A percentile compares a stretch with the other conserved stretches of the same genome.
Conservation (phyloP, 1,139 yeast genomes). For the Yamadazyma trypodendri region DNA sequence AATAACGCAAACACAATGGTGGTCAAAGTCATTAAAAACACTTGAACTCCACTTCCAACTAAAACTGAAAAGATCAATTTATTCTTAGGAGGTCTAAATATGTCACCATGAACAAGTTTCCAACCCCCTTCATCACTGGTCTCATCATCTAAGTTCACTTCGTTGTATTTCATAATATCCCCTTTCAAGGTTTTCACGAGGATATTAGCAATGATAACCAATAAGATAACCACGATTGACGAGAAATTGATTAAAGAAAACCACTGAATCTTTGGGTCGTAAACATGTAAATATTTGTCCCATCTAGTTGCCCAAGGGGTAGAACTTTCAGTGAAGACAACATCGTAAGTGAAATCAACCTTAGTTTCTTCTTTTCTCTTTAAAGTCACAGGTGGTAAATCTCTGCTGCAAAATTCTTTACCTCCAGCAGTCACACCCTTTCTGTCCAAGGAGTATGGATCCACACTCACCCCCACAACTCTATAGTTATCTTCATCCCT, state of each 20-base stretch:
- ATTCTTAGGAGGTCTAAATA: constrained; percentile 79
- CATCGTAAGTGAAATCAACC: constrained; percentile 44
- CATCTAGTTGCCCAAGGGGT: constrained; percentile 98
- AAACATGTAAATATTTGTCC: constrained; percentile 93
- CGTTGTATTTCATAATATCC: constrained; percentile 87
- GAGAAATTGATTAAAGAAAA: constrained; percentile 85
- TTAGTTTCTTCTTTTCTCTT: constrained; percentile 27
- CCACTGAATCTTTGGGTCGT: constrained; percentile 95
- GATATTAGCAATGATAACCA: constrained; percentile 77
- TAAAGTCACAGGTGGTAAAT: constrained; percentile 31
- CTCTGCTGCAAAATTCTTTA: constrained; percentile 32
- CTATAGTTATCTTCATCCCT: constrained; percentile 69
- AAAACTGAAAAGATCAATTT: constrained; percentile 73
- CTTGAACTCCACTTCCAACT: constrained; percentile 87
- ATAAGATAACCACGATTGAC: constrained; percentile 71
- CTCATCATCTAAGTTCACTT: constrained; percentile 82
- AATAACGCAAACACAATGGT: constrained; percentile 81
- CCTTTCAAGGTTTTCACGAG: constrained; percentile 76
- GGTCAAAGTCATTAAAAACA: constrained; percentile 71
- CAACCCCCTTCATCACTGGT: constrained; percentile 94
- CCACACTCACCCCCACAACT: constrained; percentile 86
- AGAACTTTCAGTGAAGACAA: constrained; percentile 60
- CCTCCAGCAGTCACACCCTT: constrained; percentile 20
- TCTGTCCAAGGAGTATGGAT: constrained; percentile 59
- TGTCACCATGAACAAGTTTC: constrained; percentile 95